Evolutionary conservation across 139 green algal genomes (phyloP), one percentile per base, ranked within the genome.

Genomic region (Chlorella sp.): DNA sequence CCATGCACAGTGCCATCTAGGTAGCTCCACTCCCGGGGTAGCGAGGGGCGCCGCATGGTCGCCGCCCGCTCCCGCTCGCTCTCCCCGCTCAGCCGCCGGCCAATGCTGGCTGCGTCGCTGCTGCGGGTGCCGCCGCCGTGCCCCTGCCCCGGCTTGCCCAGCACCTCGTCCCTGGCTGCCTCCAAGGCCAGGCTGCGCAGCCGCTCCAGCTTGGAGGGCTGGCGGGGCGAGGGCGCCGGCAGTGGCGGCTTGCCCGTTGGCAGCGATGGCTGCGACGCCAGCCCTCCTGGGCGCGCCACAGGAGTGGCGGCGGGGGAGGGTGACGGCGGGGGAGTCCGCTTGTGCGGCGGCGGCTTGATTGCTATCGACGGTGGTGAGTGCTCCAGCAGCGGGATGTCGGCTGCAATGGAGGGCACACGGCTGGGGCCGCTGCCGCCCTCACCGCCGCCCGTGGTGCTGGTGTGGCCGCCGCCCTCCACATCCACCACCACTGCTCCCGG

Each of bases 131-230:
- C 44, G 44, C 44, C 7, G 44, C 44, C 9, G 44, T 16, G 7
- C 7, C 44, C 44, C 44, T 51, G 44, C 44, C 44, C 44, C 44
- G 7, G 7, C 44, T 51, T 51, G 44, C 44, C 44, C 44, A 51
- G 44, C 44, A 51, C 44, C 44, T 51, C 44, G 9, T 51, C 44
- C 44, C 44, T 51, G 44, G 44, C 44, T 9, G 75, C 75, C 75
- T 82, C 75, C 32, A 82, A 6, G 1, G 75, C 75, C 4, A 60
- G 23, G 75, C 75, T 82, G 75, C 75, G 75, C 55, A 71, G 56
- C 12, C 75, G 75, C 36, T 56, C 56, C 75, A 82, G 75, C 75
- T 82, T 82, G 55, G 74, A 38, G 56, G 60, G 32, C 30, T 38
- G 55, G 70, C 56, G 62, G 56, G 55, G 56, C 2, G 32, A 39